Conservation (phyloP, 345 rosid species). For the Eucalyptus paniculata region DNA sequence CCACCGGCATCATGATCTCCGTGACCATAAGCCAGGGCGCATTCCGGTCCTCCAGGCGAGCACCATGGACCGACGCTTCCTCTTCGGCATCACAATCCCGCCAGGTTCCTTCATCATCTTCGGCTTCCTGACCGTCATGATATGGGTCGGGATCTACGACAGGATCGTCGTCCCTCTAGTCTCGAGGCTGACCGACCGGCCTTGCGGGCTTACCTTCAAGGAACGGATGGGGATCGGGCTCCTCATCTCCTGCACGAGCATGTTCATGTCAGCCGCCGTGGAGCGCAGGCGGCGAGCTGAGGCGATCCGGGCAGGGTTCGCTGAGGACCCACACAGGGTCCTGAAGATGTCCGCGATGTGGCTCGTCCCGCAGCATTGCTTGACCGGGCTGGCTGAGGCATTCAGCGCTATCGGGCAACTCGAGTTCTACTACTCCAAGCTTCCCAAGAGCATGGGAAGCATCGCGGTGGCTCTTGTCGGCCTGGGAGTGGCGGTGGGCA, state of each 20-base stretch:
- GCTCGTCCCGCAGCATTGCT: slow-evolving; percentile 27
- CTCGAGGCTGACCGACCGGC: slow-evolving; percentile 5
- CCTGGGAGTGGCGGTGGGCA: slow-evolving; percentile 20
- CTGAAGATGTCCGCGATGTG: slow-evolving; percentile 31
- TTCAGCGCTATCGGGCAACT: slow-evolving; percentile 37
- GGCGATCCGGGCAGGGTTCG: slow-evolving; percentile 12
- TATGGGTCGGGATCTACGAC: slow-evolving; percentile 39
- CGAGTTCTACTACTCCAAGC: slow-evolving; percentile 42
- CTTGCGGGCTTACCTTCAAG: slow-evolving; percentile 15
- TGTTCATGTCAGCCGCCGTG: slow-evolving; percentile 13
- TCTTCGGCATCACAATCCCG: slow-evolving; percentile 5
- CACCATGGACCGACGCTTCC: slow-evolving; percentile 32
- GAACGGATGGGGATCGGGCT: slow-evolving; percentile 40
- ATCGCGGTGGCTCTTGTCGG: slow-evolving; percentile 23
- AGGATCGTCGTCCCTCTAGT: slow-evolving; percentile 17
- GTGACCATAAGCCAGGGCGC: slow-evolving; percentile 31
- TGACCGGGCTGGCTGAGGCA: slow-evolving; percentile 31
- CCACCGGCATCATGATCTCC: slow-evolving; percentile 23
- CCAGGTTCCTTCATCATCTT: slow-evolving; percentile 28
- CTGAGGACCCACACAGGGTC: not conserved
- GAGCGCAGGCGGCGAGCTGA: slow-evolving; percentile 19
- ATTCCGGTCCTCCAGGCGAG: slow-evolving; percentile 24
- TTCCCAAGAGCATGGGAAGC: slow-evolving; percentile 41
- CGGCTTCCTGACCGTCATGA: slow-evolving; percentile 10
- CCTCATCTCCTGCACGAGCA: slow-evolving; percentile 14